phyloP scores from a whole-genome alignment of 257 asterid genomes.

The Knoxia roxburghii region DNA sequence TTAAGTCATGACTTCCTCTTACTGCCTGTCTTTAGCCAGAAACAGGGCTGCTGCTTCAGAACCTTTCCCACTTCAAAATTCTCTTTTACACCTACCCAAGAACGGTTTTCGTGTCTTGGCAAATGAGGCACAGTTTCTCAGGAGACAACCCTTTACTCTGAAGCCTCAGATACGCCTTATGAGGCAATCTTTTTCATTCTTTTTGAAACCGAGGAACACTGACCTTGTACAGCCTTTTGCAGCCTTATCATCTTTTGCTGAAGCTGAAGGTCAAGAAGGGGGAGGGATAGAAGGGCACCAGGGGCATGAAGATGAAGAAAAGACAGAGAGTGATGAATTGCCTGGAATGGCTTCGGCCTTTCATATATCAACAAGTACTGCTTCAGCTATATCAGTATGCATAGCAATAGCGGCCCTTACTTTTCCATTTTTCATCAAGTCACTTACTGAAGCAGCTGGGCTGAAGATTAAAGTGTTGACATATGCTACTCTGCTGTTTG shows the following conservation, averaged over 20 bases:
- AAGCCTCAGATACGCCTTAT: constrained; percentile 28
- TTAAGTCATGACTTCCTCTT: constrained; percentile 54
- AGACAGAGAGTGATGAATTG: constrained; percentile 22
- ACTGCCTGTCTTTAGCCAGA: constrained; percentile 47
- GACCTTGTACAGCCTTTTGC: constrained; percentile 40
- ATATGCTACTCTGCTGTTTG: constrained; percentile 63
- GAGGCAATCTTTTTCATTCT: constrained; percentile 19
- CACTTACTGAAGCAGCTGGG: constrained; percentile 50
- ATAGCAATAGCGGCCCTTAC: constrained; percentile 66
- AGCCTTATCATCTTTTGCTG: constrained; percentile 61
- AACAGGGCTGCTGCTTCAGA: constrained; percentile 37
- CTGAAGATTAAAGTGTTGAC: constrained; percentile 53
- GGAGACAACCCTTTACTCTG: constrained; percentile 27
- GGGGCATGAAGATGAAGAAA: constrained; percentile 21
- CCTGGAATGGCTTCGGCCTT: constrained; percentile 87
- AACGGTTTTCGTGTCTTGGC: constrained; percentile 19
- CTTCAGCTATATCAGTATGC: constrained; percentile 67
- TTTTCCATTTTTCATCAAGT: constrained; percentile 67
- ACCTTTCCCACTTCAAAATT: constrained; percentile 27
- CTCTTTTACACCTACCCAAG: constrained; percentile 35
- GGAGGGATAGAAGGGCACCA: constrained; percentile 13
- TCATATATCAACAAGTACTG: constrained; percentile 60
- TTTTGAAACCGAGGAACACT: constrained; percentile 22
- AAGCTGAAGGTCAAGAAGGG: constrained; percentile 36
- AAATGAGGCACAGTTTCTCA: constrained; percentile 26